Evolutionary conservation across 2,329 filamentous ascomycete species (phyloP).

Genomic region (Penicillium capsulatum): DNA sequence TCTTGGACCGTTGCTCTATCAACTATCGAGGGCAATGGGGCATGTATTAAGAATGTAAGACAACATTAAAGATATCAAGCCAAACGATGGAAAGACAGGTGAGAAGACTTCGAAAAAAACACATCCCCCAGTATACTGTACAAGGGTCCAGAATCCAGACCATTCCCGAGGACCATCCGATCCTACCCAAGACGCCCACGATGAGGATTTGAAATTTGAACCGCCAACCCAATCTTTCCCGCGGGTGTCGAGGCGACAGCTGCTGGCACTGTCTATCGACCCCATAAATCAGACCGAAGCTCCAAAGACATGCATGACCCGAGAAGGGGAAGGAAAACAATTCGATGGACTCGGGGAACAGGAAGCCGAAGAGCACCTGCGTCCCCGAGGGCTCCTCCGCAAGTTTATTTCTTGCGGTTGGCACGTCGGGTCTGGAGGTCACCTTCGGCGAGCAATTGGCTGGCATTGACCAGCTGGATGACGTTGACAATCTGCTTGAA

Average conservation of each 20-base stretch:
- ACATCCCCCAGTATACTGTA: slow-evolving; percentile 23
- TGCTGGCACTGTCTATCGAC: slow-evolving; percentile 4
- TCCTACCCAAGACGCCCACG: slow-evolving; percentile 18
- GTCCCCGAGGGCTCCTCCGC: neutral
- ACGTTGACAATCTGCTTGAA: slow-evolving; percentile 93
- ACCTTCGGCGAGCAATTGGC: slow-evolving; percentile 88
- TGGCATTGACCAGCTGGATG: slow-evolving; percentile 88
- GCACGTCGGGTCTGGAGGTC: slow-evolving; percentile 55
- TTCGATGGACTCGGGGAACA: neutral
- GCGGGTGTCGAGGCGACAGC: slow-evolving; percentile 7
- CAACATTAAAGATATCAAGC: slow-evolving; percentile 6
- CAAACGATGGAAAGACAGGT: slow-evolving; percentile 9
- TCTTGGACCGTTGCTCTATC: too few relatives aligned
- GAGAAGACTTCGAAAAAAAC: slow-evolving; percentile 15
- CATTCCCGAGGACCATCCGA: slow-evolving; percentile 10
- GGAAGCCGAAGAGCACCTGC: neutral
- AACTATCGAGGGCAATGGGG: too few relatives aligned
- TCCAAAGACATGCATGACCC: slow-evolving; percentile 32
- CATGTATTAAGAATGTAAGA: slow-evolving; percentile 9
- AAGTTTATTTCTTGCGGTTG: slow-evolving; percentile 48
- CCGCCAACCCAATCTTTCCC: slow-evolving; percentile 15
- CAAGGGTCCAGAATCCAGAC: slow-evolving; percentile 13
- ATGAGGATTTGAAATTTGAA: slow-evolving; percentile 12
- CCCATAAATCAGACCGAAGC: slow-evolving; percentile 25
- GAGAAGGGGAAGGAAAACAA: slow-evolving; percentile 11